Conservation (phyloP, 495 filamentous ascomycete species). For the Halenospora varia region DNA sequence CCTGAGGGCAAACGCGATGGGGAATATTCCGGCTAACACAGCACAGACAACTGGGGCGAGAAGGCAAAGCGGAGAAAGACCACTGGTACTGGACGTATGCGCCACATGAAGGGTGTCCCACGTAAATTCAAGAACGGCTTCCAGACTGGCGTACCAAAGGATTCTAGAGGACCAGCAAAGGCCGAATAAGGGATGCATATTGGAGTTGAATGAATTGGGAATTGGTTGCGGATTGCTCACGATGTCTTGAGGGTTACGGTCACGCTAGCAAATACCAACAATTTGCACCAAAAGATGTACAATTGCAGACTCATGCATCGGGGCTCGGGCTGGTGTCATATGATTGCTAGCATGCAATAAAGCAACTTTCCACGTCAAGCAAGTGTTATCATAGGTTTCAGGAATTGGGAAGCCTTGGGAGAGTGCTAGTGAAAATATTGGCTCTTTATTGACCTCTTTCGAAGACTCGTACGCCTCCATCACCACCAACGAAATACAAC, state of each 20-base stretch:
- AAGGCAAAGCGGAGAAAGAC: conserved; percentile 99
- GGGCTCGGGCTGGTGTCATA: neutral
- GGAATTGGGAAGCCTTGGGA: neutral
- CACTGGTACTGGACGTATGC: conserved; percentile 89
- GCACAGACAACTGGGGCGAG: conserved; percentile 95
- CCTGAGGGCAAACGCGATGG: conserved; percentile 14
- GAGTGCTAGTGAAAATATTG: too few species aligned
- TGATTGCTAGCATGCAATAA: neutral
- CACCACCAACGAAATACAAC: conserved; percentile 72
- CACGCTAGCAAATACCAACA: conserved; percentile 26
- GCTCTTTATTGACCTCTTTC: conserved; percentile 55
- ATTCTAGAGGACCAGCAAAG: conserved; percentile 59
- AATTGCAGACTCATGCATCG: neutral
- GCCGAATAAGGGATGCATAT: conserved; percentile 23
- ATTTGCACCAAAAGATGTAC: conserved; percentile 17
- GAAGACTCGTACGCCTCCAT: conserved; percentile 78
- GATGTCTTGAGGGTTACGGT: conserved; percentile 22
- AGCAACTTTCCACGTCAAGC: neutral
- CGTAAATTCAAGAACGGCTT: conserved; percentile 95
- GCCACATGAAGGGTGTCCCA: conserved; percentile 83
- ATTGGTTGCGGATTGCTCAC: conserved; percentile 21
- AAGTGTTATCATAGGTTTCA: neutral
- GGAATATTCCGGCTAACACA: conserved; percentile 14
- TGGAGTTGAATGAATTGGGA: conserved; percentile 24
- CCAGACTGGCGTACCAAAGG: conserved; percentile 84